These are phyloP conservation scores for Candida germanica DNA, from an alignment of 805 yeast genomes.

Conservation along the genomic window DNA sequence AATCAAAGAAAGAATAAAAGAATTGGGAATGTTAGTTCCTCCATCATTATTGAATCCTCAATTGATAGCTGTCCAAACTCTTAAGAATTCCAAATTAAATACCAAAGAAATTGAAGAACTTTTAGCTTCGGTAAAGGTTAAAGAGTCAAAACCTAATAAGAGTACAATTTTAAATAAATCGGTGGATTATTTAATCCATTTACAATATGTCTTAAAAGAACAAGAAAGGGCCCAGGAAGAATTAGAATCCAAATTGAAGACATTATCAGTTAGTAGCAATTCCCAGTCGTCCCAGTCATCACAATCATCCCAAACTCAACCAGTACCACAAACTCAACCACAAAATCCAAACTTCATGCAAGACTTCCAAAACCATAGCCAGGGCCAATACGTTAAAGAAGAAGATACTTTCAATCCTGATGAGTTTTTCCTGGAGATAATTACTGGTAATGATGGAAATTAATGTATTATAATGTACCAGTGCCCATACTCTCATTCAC, in stretches of 20 bases:
- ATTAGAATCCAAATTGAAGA: constrained; percentile 27
- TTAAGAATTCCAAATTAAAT: constrained; percentile 28
- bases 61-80: constrained; percentile 40
- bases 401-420: constrained; percentile 23
- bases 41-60: constrained; percentile 59
- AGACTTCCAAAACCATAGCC: constrained; percentile 14
- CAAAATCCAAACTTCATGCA: constrained; percentile 12
- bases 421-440: constrained; percentile 25
- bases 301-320: background rate
- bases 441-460: constrained; percentile 11
- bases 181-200: constrained; percentile 72
- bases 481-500: no score
- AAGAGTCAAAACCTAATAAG: constrained; percentile 78
- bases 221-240: constrained; percentile 50
- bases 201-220: constrained; percentile 55
- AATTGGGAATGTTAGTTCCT: constrained; percentile 77
- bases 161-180: constrained; percentile 72
- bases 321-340: constrained; percentile 3
- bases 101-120: constrained; percentile 34
- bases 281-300: constrained; percentile 1
- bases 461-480: no score
- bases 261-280: constrained; percentile 11
- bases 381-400: constrained; percentile 6
- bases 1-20: constrained; percentile 85
- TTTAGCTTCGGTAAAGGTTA: constrained; percentile 41